Evolutionary conservation across 2,329 filamentous ascomycete species (phyloP).

Genomic region (Aspergillus ochraceoroseus): DNA sequence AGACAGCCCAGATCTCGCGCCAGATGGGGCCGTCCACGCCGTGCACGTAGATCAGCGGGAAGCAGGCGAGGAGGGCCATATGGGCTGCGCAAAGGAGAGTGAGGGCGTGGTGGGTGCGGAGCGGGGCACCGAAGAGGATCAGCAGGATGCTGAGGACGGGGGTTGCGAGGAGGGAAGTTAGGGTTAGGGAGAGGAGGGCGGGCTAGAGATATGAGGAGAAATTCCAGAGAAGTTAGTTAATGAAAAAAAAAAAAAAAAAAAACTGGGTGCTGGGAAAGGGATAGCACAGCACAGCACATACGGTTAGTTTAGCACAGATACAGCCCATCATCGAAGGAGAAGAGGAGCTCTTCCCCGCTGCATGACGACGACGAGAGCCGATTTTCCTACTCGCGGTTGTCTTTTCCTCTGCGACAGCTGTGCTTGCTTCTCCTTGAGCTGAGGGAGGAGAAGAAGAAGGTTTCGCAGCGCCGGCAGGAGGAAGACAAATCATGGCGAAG

Average conservation of each 20-base stretch:
- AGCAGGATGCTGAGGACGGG: conserved; percentile 59
- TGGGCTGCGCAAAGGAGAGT: conserved; percentile 78
- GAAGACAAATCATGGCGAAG: conserved; percentile 57
- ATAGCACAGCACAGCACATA: conserved; percentile 14
- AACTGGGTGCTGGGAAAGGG: neutral
- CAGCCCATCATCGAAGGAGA: neutral
- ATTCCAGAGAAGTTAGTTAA: neutral
- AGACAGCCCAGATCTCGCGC: conserved; percentile 62
- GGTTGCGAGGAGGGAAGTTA: conserved; percentile 49
- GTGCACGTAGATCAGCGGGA: conserved; percentile 79
- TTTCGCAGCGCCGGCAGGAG: conserved; percentile 44
- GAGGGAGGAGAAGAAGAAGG: conserved; percentile 11
- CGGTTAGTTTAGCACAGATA: conserved; percentile 24
- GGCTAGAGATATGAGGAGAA: conserved; percentile 54
- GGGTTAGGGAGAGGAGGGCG: conserved; percentile 62
- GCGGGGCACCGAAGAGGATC: conserved; percentile 85
- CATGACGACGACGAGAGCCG: neutral
- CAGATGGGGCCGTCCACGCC: conserved; percentile 70
- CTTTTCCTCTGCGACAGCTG: conserved; percentile 9
- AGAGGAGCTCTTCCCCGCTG: neutral
- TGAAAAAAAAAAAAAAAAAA: neutral
- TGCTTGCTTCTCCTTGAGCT: neutral
- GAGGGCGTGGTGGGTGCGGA: conserved; percentile 72
- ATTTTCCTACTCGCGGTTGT: neutral
- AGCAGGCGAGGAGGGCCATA: conserved; percentile 69